These are phyloP conservation scores for Trametes cingulata DNA, from an alignment of 768 basidiomycete genomes.

Conservation along the genomic window DNA sequence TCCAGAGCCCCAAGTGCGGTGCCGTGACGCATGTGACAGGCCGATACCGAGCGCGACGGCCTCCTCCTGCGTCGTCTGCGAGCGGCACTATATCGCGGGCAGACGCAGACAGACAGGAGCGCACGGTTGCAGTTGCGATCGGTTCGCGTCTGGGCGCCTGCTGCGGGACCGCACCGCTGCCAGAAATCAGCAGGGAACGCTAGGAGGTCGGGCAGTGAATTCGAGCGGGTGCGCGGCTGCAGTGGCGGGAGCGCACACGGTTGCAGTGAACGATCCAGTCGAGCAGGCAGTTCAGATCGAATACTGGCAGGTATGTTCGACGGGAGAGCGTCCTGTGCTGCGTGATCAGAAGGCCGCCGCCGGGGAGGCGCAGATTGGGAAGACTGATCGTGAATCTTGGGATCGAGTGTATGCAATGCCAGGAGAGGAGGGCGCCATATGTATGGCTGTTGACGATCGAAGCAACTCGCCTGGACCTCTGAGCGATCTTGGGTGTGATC, in stretches of 20 bases:
- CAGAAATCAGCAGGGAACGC: no score
- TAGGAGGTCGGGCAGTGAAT: no score
- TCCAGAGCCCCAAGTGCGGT: neutral
- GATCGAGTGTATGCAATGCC: no score
- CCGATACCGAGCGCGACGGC: conserved; percentile 2
- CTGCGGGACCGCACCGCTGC: neutral
- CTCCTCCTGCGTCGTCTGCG: neutral
- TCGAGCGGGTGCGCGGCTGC: neutral
- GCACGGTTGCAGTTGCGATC: neutral
- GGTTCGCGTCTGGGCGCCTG: neutral
- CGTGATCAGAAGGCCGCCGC: no score
- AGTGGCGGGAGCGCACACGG: neutral
- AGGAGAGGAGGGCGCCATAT: no score
- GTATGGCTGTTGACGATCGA: no score
- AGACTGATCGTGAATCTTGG: no score
- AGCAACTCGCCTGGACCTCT: neutral
- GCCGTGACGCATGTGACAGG: neutral
- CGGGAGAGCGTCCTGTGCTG: no score
- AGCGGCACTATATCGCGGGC: neutral
- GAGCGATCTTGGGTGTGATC: neutral
- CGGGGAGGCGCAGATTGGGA: no score
- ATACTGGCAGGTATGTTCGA: neutral
- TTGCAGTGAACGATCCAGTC: neutral
- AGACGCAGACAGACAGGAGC: neutral
- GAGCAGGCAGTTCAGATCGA: neutral